These are phyloP conservation scores for Chrysophaeum taylorii DNA, from an alignment of 352 stramenopile species.

Conservation along the genomic window DNA sequence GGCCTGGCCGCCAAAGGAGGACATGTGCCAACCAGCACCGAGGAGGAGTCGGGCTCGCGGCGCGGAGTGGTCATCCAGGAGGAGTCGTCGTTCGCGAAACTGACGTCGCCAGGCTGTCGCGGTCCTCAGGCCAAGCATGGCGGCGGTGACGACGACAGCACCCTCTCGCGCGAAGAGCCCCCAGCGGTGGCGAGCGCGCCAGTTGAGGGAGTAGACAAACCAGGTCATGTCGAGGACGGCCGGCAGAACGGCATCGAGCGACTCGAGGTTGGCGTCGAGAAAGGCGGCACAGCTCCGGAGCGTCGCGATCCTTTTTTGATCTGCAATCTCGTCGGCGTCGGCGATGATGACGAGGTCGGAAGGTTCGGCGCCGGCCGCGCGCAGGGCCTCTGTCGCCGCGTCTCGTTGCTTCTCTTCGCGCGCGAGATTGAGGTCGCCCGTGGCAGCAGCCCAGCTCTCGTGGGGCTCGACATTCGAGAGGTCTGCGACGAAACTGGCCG, in stretches of 20 bases:
- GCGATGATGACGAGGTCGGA: background rate
- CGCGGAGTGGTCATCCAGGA: too few species aligned
- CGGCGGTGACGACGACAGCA: background rate
- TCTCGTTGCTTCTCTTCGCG: slow-evolving; percentile 3
- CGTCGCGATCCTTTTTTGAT: background rate
- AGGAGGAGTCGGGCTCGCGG: too few species aligned
- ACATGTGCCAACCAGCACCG: too few species aligned
- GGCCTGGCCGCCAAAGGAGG: too few species aligned
- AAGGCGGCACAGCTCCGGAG: background rate
- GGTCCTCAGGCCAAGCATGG: background rate
- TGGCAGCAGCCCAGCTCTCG: too few species aligned
- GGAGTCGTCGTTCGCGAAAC: background rate
- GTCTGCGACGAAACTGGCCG: too few species aligned
- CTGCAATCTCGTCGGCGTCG: slow-evolving; percentile 1
- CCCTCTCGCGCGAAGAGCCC: background rate
- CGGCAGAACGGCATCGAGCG: background rate
- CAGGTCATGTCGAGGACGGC: background rate
- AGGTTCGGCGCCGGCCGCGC: background rate
- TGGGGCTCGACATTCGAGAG: too few species aligned
- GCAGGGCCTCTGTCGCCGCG: background rate
- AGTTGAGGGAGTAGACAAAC: background rate
- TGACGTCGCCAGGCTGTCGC: background rate
- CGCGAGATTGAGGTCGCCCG: too few species aligned
- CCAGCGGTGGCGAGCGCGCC: background rate
- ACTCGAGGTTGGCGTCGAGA: background rate